Evolutionary conservation across 768 basidiomycete genomes (phyloP), one percentile per base, ranked within the genome.

Genomic region (Rhizopogon vulgaris): DNA sequence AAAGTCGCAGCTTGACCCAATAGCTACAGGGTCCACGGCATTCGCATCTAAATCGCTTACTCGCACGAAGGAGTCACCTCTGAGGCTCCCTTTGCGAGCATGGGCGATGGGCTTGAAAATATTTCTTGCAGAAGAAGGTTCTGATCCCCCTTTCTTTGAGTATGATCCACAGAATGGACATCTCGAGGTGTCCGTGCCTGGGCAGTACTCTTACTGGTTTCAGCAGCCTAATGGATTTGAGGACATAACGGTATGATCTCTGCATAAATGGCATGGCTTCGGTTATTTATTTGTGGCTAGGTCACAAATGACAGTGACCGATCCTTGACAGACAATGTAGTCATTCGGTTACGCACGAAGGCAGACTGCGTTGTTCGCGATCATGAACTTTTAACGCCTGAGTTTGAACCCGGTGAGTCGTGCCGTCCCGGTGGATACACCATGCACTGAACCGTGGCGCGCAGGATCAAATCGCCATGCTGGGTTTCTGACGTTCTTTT

Each of bases 21-120:
- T 70, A 11, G 60, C 56, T 38, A 69, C 61, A 9, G 70, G 65
- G 14, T 65, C 67, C 2, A 65, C 67, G 28, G 51, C 55, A 17
- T 56, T 70, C 50, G 50, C 48, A 28, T 47, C 28, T 25, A 6
- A 28, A 8, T 22, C 6, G 14, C 25, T 36, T 50, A 8, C 48
- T 25, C 49, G 32, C n/a, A 52, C 47, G 14, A 51, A 52, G n/a
- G 47, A 51, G 10, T 30, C 12, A 22, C 48, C 24, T 1, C 24
- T 52, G 14, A 52, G 27, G 24, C 46, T 52, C n/a, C 68, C 67
- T 36, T 48, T 68, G 32, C 12, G 39, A 8, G 69, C 65, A 4
- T 68, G 59, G 61, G 68, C 55, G 48, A 52, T 70, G 4, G 67
- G 67, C 36, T 52, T 50, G 3, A 58, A 57, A 17, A 45, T 45